Evolutionary conservation across 1,139 yeast genomes (phyloP).

Genomic region (Yamadazyma sp.): DNA sequence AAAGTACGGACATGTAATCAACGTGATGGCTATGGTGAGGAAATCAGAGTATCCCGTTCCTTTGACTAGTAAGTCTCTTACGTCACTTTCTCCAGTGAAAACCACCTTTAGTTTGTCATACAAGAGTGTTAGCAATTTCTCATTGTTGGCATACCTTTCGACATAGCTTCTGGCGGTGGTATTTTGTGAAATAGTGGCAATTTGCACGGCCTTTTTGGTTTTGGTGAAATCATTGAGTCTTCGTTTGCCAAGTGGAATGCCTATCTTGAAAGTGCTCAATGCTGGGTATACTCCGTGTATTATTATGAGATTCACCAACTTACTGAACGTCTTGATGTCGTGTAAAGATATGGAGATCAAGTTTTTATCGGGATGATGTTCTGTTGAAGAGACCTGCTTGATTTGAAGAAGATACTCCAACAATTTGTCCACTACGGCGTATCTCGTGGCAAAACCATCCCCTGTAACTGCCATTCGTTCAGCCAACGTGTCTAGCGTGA

Average conservation of each 20-base stretch:
- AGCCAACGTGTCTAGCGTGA: constrained; percentile 16
- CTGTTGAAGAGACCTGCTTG: constrained; percentile 33
- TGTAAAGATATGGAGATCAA: constrained; percentile 75
- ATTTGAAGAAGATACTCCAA: constrained; percentile 35
- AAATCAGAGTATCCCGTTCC: constrained; percentile 79
- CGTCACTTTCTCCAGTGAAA: constrained; percentile 46
- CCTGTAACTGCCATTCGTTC: background rate
- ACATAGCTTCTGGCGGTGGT: constrained; percentile 14
- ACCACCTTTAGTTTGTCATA: constrained; percentile 33
- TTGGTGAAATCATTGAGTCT: constrained; percentile 45
- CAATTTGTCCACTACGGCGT: constrained; percentile 25
- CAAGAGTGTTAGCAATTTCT: constrained; percentile 31
- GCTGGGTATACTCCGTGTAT: constrained; percentile 72
- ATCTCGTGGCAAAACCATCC: constrained; percentile 16
- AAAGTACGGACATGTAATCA: constrained; percentile 44
- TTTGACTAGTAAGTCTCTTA: constrained; percentile 54
- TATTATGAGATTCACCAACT: constrained; percentile 60
- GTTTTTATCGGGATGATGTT: constrained; percentile 25
- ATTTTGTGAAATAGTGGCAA: constrained; percentile 17
- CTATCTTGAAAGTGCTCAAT: constrained; percentile 51
- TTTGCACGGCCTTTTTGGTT: constrained; percentile 23
- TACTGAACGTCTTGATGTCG: constrained; percentile 75
- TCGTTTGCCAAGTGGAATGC: constrained; percentile 67
- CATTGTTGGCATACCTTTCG: constrained; percentile 17
- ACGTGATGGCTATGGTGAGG: constrained; percentile 53